phyloP scores from a whole-genome alignment of 1,284 basidiomycete genomes.

The Moniliophthora roreri region DNA sequence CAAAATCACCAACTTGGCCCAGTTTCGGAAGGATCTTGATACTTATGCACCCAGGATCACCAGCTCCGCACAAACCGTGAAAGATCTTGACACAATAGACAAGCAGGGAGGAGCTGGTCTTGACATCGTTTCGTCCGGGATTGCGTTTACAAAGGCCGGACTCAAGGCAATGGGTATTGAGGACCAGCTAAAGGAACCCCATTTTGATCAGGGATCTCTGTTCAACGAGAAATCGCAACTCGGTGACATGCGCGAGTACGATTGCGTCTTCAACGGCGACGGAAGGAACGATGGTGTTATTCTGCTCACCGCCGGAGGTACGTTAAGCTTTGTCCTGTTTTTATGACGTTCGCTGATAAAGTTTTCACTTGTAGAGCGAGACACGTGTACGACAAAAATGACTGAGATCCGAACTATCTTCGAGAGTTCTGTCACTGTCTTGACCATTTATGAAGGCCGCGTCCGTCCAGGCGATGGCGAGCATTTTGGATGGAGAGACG shows the following conservation, averaged over 20 bases:
- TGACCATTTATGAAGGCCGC: neutral
- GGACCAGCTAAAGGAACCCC: conserved; percentile 12
- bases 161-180: conserved; percentile 14
- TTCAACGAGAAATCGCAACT: conserved; percentile 14
- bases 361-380: neutral
- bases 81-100: neutral
- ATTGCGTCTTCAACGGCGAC: conserved; percentile 16
- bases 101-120: neutral
- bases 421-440: neutral
- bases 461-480: conserved; percentile 15
- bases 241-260: conserved; percentile 19
- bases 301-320: conserved; percentile 16
- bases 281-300: conserved; percentile 20
- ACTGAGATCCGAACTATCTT: neutral
- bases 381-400: conserved; percentile 7
- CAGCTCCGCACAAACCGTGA: neutral
- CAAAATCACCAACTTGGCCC: neutral
- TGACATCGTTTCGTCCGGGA: conserved; percentile 12
- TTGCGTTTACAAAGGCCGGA: conserved; percentile 19
- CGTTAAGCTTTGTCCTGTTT: neutral
- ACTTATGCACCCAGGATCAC: neutral
- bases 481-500: conserved; percentile 26
- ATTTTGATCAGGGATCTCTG: conserved; percentile 19
- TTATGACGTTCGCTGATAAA: neutral
- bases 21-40: neutral